Evolutionary conservation across 2,329 filamentous ascomycete genomes (phyloP).

Genomic region (Colletotrichum cuscutae): DNA sequence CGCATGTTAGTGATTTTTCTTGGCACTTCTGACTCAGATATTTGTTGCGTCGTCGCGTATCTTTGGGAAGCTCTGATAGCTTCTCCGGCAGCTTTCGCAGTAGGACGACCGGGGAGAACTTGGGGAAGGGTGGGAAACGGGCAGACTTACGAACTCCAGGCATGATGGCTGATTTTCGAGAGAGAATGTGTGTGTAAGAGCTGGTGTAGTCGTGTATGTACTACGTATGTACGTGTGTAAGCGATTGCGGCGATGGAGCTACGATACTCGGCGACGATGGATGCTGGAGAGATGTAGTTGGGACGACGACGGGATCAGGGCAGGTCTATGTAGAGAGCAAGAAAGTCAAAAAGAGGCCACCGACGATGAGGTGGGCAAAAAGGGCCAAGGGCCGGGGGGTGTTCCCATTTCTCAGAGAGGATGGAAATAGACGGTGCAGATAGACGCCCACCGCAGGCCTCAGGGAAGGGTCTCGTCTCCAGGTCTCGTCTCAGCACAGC

Average conservation of each 20-base stretch:
- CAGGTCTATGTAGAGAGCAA: not conserved
- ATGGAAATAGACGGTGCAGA: slow-evolving; percentile 17
- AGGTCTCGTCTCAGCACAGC: slow-evolving; percentile 26
- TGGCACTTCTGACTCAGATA: slow-evolving; percentile 1
- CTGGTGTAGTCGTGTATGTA: not conserved
- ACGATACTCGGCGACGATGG: not conserved
- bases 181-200: not conserved
- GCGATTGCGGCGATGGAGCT: not conserved
- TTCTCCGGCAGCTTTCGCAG: too few relatives aligned
- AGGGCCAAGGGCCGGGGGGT: slow-evolving; percentile 2
- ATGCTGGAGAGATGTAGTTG: not conserved
- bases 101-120: not conserved
- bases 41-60: not conserved
- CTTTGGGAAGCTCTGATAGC: too few relatives aligned
- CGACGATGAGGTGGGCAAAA: not conserved
- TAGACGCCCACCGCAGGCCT: slow-evolving; percentile 13
- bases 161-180: slow-evolving; percentile 52
- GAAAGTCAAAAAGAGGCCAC: not conserved
- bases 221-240: not conserved
- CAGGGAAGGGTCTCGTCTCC: slow-evolving; percentile 12
- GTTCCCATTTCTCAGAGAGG: too few relatives aligned
- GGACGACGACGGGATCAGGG: not conserved
- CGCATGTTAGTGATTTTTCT: slow-evolving; percentile 17
- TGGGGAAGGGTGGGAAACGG: not conserved
- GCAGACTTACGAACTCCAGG: slow-evolving; percentile 61